Base-by-base conservation (phyloP, 768 basidiomycete genomes). In the Coprinopsis strossmayeri region DNA sequence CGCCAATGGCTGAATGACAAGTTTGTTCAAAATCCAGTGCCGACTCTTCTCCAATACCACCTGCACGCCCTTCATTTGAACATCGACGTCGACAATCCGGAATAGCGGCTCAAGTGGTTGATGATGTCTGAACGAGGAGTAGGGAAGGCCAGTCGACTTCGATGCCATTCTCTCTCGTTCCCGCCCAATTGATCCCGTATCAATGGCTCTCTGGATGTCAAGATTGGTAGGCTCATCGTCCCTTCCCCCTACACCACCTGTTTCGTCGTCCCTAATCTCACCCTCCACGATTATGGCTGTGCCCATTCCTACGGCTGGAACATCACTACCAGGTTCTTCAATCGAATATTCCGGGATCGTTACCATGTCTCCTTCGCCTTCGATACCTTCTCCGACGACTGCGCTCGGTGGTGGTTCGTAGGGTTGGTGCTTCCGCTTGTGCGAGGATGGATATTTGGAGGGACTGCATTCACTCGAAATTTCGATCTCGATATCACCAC, bases 1-100 rank as follows among this genome's bases (percentile, higher is more conserved):
- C 0, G 65, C 64, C 17, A 71, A 59, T 0, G 65, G 68, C 47
- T 70, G 64, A 17, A 70, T 50, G 4, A 69, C 38, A 7, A 64
- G 38, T 21, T 65, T 71, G 53, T 70, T 71, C 18, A 71, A 44
- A 30, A 71, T 61, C 68, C 68, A 71, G 43, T 72, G 69, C 42
- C 62, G 59, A 52, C 67, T 69, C 46, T 65, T 46, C 25, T 63
- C 58, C 34, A 73, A 57, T 38, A 51, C 51, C 45, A 71, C 64
- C 3, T 53, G 51, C 5, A 69, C 56, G 4, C 64, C 65, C 3
- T 57, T 56, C 23, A 67, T 41, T 15, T 57, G 35, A 1, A 62
- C 59, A 21, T 61, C 46, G 5, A 70, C 66, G 46, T 63, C 58
- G 38, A 64, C 28, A 21, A 71, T 60, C 24, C 51, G 55, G 59